phyloP scores from a whole-genome alignment of 2,329 filamentous ascomycete species.

The Phaeosphaeria sp. region DNA sequence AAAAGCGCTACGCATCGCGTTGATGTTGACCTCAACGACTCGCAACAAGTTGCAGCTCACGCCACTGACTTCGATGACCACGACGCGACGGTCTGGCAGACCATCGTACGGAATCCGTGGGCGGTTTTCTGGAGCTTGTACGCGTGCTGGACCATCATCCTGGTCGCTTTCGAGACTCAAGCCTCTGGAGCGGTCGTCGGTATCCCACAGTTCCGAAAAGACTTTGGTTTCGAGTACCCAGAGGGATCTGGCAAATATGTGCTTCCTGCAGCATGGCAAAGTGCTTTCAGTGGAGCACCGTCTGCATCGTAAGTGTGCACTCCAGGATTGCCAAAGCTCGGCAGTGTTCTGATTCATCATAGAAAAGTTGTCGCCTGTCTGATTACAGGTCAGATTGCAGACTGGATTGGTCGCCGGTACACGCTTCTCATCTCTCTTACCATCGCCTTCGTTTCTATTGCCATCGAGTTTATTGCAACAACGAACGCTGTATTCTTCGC shows the following conservation, averaged over 20 bases:
- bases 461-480: slow-evolving; percentile 50
- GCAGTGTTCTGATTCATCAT: background rate
- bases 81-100: slow-evolving; percentile 12
- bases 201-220: slow-evolving; percentile 53
- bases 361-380: slow-evolving; percentile 37
- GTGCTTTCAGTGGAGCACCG: slow-evolving; percentile 51
- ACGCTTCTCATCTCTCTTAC: slow-evolving; percentile 43
- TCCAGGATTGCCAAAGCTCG: background rate
- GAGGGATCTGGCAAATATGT: slow-evolving; percentile 46
- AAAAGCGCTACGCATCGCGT: slow-evolving; percentile 1
- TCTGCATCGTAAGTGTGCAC: slow-evolving; percentile 40
- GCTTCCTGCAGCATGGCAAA: slow-evolving; percentile 52
- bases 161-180: slow-evolving; percentile 51
- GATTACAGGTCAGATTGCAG: slow-evolving; percentile 39
- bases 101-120: slow-evolving; percentile 19
- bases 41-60: slow-evolving; percentile 7
- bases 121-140: slow-evolving; percentile 45
- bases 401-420: slow-evolving; percentile 42
- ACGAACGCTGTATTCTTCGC: slow-evolving; percentile 50
- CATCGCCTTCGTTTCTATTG: slow-evolving; percentile 47
- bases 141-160: slow-evolving; percentile 47
- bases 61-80: slow-evolving; percentile 14
- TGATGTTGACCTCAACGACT: slow-evolving; percentile 2
- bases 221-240: slow-evolving; percentile 47
- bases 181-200: slow-evolving; percentile 49